These are phyloP conservation scores for Populus tomentosa DNA, from an alignment of 441 rosid genomes.

Conservation along the genomic window DNA sequence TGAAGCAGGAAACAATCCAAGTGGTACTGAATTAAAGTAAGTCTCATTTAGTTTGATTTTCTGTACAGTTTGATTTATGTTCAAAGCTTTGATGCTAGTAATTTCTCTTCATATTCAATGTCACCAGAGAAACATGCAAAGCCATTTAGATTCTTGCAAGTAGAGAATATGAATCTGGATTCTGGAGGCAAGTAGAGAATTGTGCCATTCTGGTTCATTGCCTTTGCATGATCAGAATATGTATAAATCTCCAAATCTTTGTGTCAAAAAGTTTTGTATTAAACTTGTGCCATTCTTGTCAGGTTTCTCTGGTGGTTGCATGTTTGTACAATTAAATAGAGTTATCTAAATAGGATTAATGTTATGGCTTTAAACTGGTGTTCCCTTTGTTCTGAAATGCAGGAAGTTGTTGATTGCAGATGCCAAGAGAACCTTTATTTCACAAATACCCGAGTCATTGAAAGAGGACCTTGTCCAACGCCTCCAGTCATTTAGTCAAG, in stretches of 20 bases:
- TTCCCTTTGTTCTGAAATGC: slow-evolving; percentile 19
- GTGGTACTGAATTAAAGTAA: slow-evolving; percentile 49
- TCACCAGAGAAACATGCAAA: not conserved
- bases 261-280: not conserved
- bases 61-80: not conserved
- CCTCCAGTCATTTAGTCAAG: slow-evolving; percentile 39
- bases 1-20: slow-evolving; percentile 31
- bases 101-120: not conserved
- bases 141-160: not conserved
- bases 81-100: not conserved
- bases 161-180: too few relatives aligned
- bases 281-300: not conserved
- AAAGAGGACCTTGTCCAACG: slow-evolving; percentile 55
- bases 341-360: not conserved
- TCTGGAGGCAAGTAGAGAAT: too few relatives aligned
- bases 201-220: too few relatives aligned
- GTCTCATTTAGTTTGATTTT: slow-evolving; percentile 13
- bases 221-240: too few relatives aligned
- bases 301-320: not conserved
- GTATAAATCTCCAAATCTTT: too few relatives aligned
- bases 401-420: slow-evolving; percentile 69
- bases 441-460: slow-evolving; percentile 64
- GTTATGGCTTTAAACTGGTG: not conserved
- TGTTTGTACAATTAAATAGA: not conserved
- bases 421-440: slow-evolving; percentile 46